Evolutionary conservation across 208 protist genomes (phyloP).

Genomic region (Crithidia acanthocephali): DNA sequence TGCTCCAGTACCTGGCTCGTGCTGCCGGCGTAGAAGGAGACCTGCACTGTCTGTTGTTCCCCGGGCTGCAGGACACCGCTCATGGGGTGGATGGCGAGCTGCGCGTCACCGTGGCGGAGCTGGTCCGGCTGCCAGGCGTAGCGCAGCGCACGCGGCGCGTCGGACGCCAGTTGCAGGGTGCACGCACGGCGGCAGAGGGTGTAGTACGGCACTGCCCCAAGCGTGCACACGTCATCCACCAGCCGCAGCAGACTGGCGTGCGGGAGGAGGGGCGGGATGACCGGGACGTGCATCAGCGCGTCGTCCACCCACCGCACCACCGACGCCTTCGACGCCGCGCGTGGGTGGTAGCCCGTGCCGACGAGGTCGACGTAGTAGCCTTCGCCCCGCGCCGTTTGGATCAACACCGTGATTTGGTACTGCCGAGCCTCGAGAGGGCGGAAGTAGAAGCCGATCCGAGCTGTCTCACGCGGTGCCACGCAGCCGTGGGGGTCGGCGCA

Average conservation of each 20-base stretch:
- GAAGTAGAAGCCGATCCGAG: slow-evolving; percentile 87
- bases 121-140: slow-evolving; percentile 36
- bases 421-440: slow-evolving; percentile 82
- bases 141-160: slow-evolving; percentile 15
- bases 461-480: slow-evolving; percentile 54
- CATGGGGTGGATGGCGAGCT: slow-evolving; percentile 45
- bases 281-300: slow-evolving; percentile 63
- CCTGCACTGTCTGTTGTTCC: slow-evolving; percentile 38
- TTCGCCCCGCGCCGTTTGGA: slow-evolving; percentile 63
- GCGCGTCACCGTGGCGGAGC: slow-evolving; percentile 61
- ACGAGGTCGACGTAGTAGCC: slow-evolving; percentile 74
- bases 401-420: slow-evolving; percentile 71
- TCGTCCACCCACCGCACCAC: slow-evolving; percentile 41
- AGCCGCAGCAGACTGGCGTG: slow-evolving; percentile 48
- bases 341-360: slow-evolving; percentile 85
- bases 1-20: slow-evolving; percentile 79
- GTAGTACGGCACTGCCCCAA: slow-evolving; percentile 82
- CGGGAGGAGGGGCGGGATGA: slow-evolving; percentile 31
- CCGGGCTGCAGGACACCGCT: slow-evolving; percentile 66
- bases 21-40: slow-evolving; percentile 80
- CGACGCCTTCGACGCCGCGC: slow-evolving; percentile 31
- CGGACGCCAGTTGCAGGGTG: slow-evolving; percentile 43
- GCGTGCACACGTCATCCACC: slow-evolving; percentile 68
- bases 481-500: slow-evolving; percentile 84
- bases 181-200: slow-evolving; percentile 78